Evolutionary conservation across 805 yeast species (phyloP).

Genomic region (Sungouiozyma ichnusensis): DNA sequence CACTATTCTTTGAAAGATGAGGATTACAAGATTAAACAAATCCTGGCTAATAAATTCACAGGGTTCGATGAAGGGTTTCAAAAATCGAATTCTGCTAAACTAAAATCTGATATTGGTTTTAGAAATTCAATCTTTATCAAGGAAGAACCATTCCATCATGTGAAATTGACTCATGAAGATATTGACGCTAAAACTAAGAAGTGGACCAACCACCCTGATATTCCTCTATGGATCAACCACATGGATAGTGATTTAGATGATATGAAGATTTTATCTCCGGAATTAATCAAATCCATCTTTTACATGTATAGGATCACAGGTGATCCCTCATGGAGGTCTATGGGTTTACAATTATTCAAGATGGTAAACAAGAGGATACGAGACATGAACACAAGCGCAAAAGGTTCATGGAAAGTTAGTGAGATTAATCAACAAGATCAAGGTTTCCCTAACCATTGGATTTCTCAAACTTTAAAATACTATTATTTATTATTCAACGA

Average conservation of each 20-base stretch:
- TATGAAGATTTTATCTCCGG: slow-evolving; percentile 43
- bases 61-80: slow-evolving; percentile 7
- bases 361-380: slow-evolving; percentile 27
- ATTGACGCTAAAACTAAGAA: slow-evolving; percentile 4
- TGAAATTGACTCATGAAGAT: slow-evolving; percentile 5
- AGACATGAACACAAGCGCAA: slow-evolving; percentile 26
- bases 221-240: slow-evolving; percentile 26
- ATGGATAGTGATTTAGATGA: slow-evolving; percentile 22
- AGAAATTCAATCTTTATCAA: slow-evolving; percentile 3
- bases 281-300: slow-evolving; percentile 50
- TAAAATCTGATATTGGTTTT: neutral
- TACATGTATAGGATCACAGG: slow-evolving; percentile 52
- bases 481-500: slow-evolving; percentile 41
- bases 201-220: slow-evolving; percentile 23
- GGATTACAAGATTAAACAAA: slow-evolving; percentile 14
- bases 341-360: slow-evolving; percentile 42
- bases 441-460: slow-evolving; percentile 40
- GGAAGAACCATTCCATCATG: slow-evolving; percentile 4
- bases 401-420: slow-evolving; percentile 33
- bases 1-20: slow-evolving; percentile 7
- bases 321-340: slow-evolving; percentile 44
- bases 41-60: slow-evolving; percentile 12
- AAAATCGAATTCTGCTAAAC: slow-evolving; percentile 1
- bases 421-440: slow-evolving; percentile 24
- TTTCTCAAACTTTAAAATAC: slow-evolving; percentile 51